Base-by-base conservation (phyloP, 2,329 filamentous ascomycete genomes). In the Davidsoniella neocaledoniae region DNA sequence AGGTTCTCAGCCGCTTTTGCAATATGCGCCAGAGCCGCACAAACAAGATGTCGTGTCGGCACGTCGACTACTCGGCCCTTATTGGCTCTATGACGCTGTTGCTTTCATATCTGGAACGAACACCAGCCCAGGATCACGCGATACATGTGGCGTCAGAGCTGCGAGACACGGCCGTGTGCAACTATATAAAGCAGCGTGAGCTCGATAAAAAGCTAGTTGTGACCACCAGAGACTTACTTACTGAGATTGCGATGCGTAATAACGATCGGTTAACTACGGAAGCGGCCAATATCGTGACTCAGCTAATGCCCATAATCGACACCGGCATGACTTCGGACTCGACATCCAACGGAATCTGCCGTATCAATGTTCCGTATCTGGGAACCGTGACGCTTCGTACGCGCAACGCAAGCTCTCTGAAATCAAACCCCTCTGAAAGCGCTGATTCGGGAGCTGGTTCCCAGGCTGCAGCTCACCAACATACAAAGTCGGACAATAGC, bases 1-100 rank as follows among this genome's bases (percentile, higher is more conserved):
- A 70, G 48, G 63, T 76, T 12, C 61, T 78, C 7, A 59, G 56
- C 2, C 66, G 68, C 0, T 77, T 73, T 53, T 56, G 72, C 37
- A 54, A 62, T n/a, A 73, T 72, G 55, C 67, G 71, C 33, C 54
- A 58, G 19, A 59, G 68, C 2, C 64, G 66, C 1, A 64, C 62
- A 43, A 61, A 60, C 2, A 58, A 62, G 0, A 56, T 71, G 2
- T 69, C 67, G 40, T 65, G 61, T 38, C 68, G 71, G 0, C 69
- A 71, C 43, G 62, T 69, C 16, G 72, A 76, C 58, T 76, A 73
- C 54, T 64, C 70, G 2, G 68, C 69, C 0, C 63, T 76, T 4
- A 68, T 74, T 1, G 71, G 71, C 0, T 65, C 67, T 36, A 69
- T 71, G 62, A 69, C 71, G 0, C 61, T 76, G 2, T 63, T 73